phyloP scores from a whole-genome alignment of 73 alveolate species.

The Urostyla sp. region DNA sequence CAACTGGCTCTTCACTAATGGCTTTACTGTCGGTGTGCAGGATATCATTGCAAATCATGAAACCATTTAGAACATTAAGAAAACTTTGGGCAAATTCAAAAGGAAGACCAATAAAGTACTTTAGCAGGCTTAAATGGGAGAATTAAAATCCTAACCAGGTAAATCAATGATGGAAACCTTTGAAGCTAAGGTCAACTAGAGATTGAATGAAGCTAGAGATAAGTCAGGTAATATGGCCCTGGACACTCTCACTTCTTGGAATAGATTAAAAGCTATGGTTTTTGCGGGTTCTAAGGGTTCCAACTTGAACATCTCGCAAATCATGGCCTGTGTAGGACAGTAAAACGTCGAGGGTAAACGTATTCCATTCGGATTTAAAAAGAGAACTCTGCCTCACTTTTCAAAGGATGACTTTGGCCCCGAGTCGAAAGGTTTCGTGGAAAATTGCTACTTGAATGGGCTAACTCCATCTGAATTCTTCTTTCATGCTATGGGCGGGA shows the following conservation, averaged over 20 bases:
- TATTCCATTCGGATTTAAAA: slow-evolving; percentile 97
- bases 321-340: slow-evolving; percentile 99
- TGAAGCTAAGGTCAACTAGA: slow-evolving; percentile 91
- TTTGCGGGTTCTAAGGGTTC: slow-evolving; percentile 98
- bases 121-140: slow-evolving; percentile 88
- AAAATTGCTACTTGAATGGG: slow-evolving; percentile 96
- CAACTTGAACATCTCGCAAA: slow-evolving; percentile 94
- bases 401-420: slow-evolving; percentile 99
- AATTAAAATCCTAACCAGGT: slow-evolving; percentile 97
- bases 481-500: slow-evolving; percentile 99
- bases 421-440: slow-evolving; percentile 99
- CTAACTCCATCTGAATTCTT: slow-evolving; percentile 98
- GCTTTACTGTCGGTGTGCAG: slow-evolving; percentile 94
- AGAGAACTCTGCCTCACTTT: slow-evolving; percentile 99
- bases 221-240: slow-evolving; percentile 93
- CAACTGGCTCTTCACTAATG: slow-evolving; percentile 91
- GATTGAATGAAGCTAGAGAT: slow-evolving; percentile 95
- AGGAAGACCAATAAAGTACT: slow-evolving; percentile 64
- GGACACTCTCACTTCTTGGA: slow-evolving; percentile 81
- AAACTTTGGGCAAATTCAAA: slow-evolving; percentile 75
- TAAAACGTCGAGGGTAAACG: slow-evolving; percentile 99
- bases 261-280: slow-evolving; percentile 98
- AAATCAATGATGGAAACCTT: slow-evolving; percentile 97
- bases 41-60: slow-evolving; percentile 90
- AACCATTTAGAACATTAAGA: slow-evolving; percentile 73